Base-by-base conservation (phyloP, 768 basidiomycete species). In the Tulasnella sp. region DNA sequence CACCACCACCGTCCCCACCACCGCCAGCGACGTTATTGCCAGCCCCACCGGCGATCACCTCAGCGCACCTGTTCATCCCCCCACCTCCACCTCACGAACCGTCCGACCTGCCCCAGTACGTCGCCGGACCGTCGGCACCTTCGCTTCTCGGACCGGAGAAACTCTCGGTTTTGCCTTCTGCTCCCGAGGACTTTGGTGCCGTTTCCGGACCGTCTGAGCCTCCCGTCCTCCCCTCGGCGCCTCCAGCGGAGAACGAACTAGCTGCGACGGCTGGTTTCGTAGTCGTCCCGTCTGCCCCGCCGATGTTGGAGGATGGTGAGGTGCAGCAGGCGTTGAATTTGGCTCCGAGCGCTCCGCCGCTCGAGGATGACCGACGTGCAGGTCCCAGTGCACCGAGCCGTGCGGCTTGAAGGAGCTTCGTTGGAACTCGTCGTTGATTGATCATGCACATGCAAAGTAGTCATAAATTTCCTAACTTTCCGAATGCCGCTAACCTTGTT, bases 61-160 rank as follows among this genome's bases (percentile, higher is more conserved):
- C 32, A 10, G 70, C 70, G 32, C 70, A 71, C 69, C 29, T 73
- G 40, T 70, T 73, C n/a, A 5, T 78, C 20, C 69, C 35, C 16
- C 23, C 20, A 9, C 44, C 44, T 13, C 44, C 44, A 44, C 44
- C 16, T 18, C 44, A 44, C 44, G 44, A 18, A 44, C 10, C 44
- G 35, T 44, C 44, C 13, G 55, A 57, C 16, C 9, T 57, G 55
- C 55, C 55, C 1, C 20, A 20, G 1, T 57, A 57, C 55, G 55
- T 57, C 55, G 55, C 55, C 4, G 55, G 55, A 23, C 55, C 55
- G 55, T 57, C 55, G 6, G 55, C 55, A 18, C 55, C 55, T 20
- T 57, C 55, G 55, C 9, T 57, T 9, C 13, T 18, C 2, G 44
- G 44, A 10, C 44, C 35, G 35, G 35, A 35, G 35, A 35, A 35